A percentile compares a stretch with the other conserved stretches of the same genome.
Evolutionary conservation across 768 basidiomycete genomes (phyloP).

Genomic region (Termitomyces sp.): DNA sequence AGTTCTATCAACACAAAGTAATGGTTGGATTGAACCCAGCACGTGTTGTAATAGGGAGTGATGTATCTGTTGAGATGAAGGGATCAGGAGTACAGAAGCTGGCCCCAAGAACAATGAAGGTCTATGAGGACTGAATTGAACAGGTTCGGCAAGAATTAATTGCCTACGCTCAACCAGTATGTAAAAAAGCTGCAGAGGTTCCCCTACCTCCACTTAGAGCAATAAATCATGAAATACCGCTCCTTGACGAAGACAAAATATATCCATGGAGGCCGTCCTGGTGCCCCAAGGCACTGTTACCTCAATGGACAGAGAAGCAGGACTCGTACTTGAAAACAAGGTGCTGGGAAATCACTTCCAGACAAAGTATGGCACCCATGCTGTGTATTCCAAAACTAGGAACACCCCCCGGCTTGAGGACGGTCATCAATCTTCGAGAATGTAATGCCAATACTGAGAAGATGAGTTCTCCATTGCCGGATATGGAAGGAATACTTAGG

Average conservation of each 20-base stretch:
- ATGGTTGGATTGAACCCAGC: slow-evolving; percentile 22
- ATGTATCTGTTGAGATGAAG: slow-evolving; percentile 15
- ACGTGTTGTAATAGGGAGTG: slow-evolving; percentile 20
- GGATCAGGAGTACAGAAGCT: slow-evolving; percentile 10
- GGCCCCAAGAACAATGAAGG: slow-evolving; percentile 1
- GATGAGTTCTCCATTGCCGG: slow-evolving; percentile 3
- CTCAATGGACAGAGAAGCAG: slow-evolving; percentile 26
- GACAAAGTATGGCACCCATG: slow-evolving; percentile 33
- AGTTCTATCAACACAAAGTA: too few relatives aligned
- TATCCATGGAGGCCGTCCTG: slow-evolving; percentile 30
- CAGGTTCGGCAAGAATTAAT: slow-evolving; percentile 12
- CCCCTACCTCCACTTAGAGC: slow-evolving; percentile 32
- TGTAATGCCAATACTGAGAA: slow-evolving; percentile 6
- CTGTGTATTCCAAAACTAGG: slow-evolving; percentile 5
- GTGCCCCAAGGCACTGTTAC: slow-evolving; percentile 34
- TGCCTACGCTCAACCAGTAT: slow-evolving; percentile 22
- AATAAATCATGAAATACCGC: too few relatives aligned
- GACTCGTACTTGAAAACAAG: slow-evolving; percentile 25
- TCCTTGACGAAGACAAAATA: slow-evolving; percentile 8
- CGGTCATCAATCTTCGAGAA: background rate
- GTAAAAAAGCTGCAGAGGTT: slow-evolving; percentile 22
- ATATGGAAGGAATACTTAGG: background rate
- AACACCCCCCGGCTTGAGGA: background rate
- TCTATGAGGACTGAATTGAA: slow-evolving; percentile 9
- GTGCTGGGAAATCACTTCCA: slow-evolving; percentile 24